These are phyloP conservation scores for Sarcodon sp. DNA, from an alignment of 768 basidiomycete species.

Conservation along the genomic window DNA sequence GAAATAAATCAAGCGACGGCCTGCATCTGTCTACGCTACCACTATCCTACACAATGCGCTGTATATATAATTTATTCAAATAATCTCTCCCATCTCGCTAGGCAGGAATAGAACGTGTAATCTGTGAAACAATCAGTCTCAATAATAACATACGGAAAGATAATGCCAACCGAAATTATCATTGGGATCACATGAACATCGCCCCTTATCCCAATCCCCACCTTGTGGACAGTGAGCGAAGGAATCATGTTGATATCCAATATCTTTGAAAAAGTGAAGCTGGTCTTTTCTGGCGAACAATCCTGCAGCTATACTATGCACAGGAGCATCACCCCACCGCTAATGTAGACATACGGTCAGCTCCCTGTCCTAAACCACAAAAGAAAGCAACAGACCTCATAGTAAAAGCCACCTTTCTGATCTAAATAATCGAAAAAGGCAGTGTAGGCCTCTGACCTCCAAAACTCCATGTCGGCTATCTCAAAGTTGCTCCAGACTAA, in stretches of 20 bases:
- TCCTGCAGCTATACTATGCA: slow-evolving; percentile 75
- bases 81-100: background rate
- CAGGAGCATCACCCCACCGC: slow-evolving; percentile 82
- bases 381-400: slow-evolving; percentile 40
- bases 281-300: slow-evolving; percentile 64
- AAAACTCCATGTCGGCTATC: slow-evolving; percentile 75
- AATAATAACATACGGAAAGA: background rate
- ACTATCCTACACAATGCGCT: too few species aligned
- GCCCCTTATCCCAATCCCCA: slow-evolving; percentile 38
- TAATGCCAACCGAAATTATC: slow-evolving; percentile 51
- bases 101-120: background rate
- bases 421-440: slow-evolving; percentile 82
- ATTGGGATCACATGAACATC: slow-evolving; percentile 60
- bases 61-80: too few species aligned
- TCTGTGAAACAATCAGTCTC: background rate
- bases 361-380: background rate
- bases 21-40: too few species aligned
- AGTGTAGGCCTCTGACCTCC: slow-evolving; percentile 71
- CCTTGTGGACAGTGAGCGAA: slow-evolving; percentile 69
- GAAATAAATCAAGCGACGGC: too few species aligned
- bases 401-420: slow-evolving; percentile 74
- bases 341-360: slow-evolving; percentile 18
- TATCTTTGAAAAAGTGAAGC: slow-evolving; percentile 74
- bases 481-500: slow-evolving; percentile 92
- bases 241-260: slow-evolving; percentile 73